A percentile compares a stretch with the other conserved stretches of the same genome.
Evolutionary conservation across 768 basidiomycete species (phyloP).

Genomic region (Cubamyces lactineus): DNA sequence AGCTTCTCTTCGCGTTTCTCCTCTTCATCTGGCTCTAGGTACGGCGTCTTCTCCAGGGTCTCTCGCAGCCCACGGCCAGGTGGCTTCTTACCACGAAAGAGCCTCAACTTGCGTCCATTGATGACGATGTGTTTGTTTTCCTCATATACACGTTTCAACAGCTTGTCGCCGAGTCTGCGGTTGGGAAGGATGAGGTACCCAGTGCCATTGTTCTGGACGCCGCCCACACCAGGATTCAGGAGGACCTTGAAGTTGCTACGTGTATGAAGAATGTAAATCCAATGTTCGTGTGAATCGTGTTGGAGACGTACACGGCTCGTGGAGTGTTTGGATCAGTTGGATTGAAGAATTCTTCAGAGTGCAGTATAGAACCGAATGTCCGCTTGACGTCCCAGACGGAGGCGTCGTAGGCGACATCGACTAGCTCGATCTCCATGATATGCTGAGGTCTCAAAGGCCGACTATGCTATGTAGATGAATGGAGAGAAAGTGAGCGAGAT

Average conservation of each 20-base stretch:
- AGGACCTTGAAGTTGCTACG: slow-evolving; percentile 63
- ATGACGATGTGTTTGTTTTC: slow-evolving; percentile 35
- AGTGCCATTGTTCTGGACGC: slow-evolving; percentile 59
- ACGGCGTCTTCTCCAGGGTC: slow-evolving; percentile 38
- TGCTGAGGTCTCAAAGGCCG: neutral
- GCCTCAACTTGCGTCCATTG: slow-evolving; percentile 26
- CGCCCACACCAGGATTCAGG: slow-evolving; percentile 52
- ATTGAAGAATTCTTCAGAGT: slow-evolving; percentile 53
- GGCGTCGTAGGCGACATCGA: slow-evolving; percentile 40
- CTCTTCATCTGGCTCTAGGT: slow-evolving; percentile 36
- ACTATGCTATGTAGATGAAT: neutral
- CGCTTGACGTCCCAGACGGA: slow-evolving; percentile 61
- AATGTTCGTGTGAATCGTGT: neutral
- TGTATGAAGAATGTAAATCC: slow-evolving; percentile 31
- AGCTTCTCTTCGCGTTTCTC: slow-evolving; percentile 41
- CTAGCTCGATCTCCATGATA: slow-evolving; percentile 44
- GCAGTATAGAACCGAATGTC: slow-evolving; percentile 57
- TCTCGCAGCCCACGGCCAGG: slow-evolving; percentile 9
- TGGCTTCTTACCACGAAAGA: slow-evolving; percentile 19
- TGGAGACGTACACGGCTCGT: slow-evolving; percentile 27
- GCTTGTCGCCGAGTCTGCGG: slow-evolving; percentile 44
- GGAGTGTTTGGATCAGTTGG: slow-evolving; percentile 34
- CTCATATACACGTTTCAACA: slow-evolving; percentile 47
- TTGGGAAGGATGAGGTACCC: slow-evolving; percentile 40
- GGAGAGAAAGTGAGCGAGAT: neutral